Conservation (phyloP, 2,329 filamentous ascomycete genomes). For the Pseudogymnoascus destructans region DNA sequence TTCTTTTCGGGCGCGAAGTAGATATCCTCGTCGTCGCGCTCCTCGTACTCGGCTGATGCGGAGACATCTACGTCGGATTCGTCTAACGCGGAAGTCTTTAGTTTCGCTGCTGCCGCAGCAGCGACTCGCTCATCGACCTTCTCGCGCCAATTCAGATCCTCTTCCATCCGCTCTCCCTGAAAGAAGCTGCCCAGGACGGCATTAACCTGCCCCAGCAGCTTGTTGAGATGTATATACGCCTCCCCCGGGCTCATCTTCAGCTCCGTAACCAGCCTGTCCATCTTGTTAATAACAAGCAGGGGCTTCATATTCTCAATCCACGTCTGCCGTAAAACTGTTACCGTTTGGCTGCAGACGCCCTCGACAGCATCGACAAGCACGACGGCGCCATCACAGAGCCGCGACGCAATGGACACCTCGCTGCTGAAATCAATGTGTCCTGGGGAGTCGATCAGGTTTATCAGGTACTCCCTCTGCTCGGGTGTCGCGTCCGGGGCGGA, state of each 20-base stretch:
- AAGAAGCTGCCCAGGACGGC: constrained; percentile 96
- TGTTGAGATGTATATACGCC: constrained; percentile 78
- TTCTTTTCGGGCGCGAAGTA: constrained; percentile 98
- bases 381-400: constrained; percentile 86
- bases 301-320: constrained; percentile 96
- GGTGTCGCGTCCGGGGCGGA: constrained; percentile 53
- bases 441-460: constrained; percentile 95
- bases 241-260: constrained; percentile 85
- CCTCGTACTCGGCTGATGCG: constrained; percentile 56
- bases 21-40: constrained; percentile 88
- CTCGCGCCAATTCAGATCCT: constrained; percentile 92
- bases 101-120: constrained; percentile 40
- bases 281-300: constrained; percentile 93
- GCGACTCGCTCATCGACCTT: constrained; percentile 76
- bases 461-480: constrained; percentile 75
- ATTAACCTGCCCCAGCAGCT: constrained; percentile 89
- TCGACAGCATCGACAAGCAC: constrained; percentile 94
- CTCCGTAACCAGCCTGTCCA: constrained; percentile 88
- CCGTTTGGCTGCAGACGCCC: constrained; percentile 95
- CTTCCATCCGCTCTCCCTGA: constrained; percentile 96
- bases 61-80: constrained; percentile 31
- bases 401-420: constrained; percentile 89
- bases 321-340: constrained; percentile 86
- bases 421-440: constrained; percentile 98
- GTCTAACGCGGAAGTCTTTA: constrained; percentile 21